These are phyloP conservation scores for Aquilaria yunnanensis DNA, from an alignment of 345 rosid species.

Conservation along the genomic window DNA sequence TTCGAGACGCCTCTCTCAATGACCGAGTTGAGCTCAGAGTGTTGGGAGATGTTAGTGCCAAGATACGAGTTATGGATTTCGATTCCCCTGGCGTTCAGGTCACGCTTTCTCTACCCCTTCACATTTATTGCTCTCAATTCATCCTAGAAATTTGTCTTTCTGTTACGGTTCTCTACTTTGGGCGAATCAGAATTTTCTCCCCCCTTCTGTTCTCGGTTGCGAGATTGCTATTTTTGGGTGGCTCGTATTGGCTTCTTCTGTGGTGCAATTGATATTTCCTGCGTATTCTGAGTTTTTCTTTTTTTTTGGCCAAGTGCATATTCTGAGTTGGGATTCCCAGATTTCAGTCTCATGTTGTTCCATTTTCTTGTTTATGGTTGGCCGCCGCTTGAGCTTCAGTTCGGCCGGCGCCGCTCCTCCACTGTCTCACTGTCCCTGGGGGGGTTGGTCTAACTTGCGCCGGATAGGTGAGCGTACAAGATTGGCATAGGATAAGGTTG, in stretches of 20 bases:
- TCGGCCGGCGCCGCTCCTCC: slow-evolving; percentile 1
- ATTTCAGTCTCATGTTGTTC: too few relatives aligned
- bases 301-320: background rate
- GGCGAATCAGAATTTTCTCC: background rate
- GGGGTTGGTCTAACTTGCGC: too few relatives aligned
- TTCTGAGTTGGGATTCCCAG: background rate
- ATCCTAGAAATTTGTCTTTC: background rate
- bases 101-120: background rate
- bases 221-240: background rate
- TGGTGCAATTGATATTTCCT: background rate
- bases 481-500: too few relatives aligned
- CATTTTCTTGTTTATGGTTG: too few relatives aligned
- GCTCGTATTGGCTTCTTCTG: background rate
- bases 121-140: background rate
- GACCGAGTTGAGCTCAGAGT: slow-evolving; percentile 82
- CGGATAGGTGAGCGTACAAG: too few relatives aligned
- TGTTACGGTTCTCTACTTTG: background rate
- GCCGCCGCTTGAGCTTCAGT: too few relatives aligned
- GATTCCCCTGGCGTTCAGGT: slow-evolving; percentile 99
- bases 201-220: background rate
- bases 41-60: slow-evolving; percentile 82
- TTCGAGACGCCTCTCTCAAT: slow-evolving; percentile 78
- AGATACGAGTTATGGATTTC: slow-evolving; percentile 82
- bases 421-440: background rate
- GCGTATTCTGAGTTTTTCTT: background rate